Evolutionary conservation across 164 flowering plant genomes (phyloP).

Genomic region (Berberis vulgaris): DNA sequence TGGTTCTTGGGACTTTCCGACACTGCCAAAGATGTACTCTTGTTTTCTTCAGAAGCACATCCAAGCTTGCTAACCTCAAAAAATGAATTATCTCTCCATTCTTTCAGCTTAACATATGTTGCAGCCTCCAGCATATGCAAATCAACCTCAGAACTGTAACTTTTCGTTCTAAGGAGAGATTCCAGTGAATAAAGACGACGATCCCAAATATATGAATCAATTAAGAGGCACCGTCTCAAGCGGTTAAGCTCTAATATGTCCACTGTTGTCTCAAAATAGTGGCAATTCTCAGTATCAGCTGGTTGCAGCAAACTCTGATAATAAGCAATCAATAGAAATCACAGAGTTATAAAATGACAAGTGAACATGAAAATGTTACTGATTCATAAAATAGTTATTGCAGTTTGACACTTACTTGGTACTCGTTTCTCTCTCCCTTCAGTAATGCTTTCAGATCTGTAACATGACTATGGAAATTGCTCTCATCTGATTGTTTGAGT

Average conservation of each 20-base stretch:
- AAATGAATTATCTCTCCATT: slow-evolving; percentile 26
- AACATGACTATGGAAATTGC: slow-evolving; percentile 41
- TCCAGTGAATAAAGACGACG: slow-evolving; percentile 54
- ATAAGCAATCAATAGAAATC: slow-evolving; percentile 5
- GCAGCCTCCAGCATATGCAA: slow-evolving; percentile 18
- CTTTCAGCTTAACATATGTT: slow-evolving; percentile 24
- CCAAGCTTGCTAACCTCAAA: slow-evolving; percentile 21
- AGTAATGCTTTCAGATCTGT: slow-evolving; percentile 55
- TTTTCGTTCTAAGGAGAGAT: slow-evolving; percentile 34
- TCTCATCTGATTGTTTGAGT: slow-evolving; percentile 24
- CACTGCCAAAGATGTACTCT: slow-evolving; percentile 12
- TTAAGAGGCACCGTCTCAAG: slow-evolving; percentile 55
- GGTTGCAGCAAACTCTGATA: slow-evolving; percentile 49
- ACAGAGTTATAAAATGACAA: slow-evolving; percentile 1
- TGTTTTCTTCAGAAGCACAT: slow-evolving; percentile 22
- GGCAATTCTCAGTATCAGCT: slow-evolving; percentile 19
- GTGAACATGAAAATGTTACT: too few species aligned
- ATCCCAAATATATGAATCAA: slow-evolving; percentile 74
- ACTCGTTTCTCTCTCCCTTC: slow-evolving; percentile 50
- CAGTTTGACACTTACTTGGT: slow-evolving; percentile 38
- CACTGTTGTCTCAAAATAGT: slow-evolving; percentile 15
- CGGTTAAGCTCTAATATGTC: slow-evolving; percentile 76
- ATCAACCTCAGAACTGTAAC: slow-evolving; percentile 20
- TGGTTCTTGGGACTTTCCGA: slow-evolving; percentile 17
- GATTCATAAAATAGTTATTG: too few species aligned